Percentiles rank a stretch among this genome's conserved stretches.
These are phyloP conservation scores for Colletotrichum sp. DNA, from an alignment of 2,329 filamentous ascomycete species.

Conservation along the genomic window DNA sequence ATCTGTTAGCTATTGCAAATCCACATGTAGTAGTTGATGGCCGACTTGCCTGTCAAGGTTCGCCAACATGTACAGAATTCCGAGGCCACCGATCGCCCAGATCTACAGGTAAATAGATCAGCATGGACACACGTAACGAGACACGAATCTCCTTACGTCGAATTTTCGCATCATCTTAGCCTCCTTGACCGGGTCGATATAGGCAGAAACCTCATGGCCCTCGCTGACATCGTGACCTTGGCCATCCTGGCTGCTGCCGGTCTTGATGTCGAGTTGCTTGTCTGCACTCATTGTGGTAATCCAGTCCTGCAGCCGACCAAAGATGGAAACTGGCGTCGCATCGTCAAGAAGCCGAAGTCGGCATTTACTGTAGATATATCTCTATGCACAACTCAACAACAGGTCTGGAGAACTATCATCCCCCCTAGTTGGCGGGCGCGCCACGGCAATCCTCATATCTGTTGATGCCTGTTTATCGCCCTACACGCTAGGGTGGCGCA, in stretches of 20 bases:
- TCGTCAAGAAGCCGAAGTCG: background rate
- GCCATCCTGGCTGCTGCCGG: background rate
- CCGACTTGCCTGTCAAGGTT: slow-evolving; percentile 32
- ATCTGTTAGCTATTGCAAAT: background rate
- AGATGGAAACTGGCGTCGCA: background rate
- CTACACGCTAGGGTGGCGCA: background rate
- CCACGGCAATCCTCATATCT: background rate
- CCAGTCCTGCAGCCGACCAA: background rate
- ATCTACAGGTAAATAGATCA: background rate
- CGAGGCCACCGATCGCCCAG: slow-evolving; percentile 22
- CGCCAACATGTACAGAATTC: slow-evolving; percentile 33
- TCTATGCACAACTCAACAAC: background rate
- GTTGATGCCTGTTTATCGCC: background rate
- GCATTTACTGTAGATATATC: background rate
- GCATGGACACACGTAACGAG: background rate
- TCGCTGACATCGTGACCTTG: background rate
- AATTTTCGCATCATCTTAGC: slow-evolving; percentile 29
- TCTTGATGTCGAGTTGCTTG: background rate
- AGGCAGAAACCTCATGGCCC: background rate
- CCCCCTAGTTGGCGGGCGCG: background rate
- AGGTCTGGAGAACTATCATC: background rate
- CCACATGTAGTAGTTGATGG: background rate
- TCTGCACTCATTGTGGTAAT: background rate
- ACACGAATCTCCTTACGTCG: slow-evolving; percentile 20
- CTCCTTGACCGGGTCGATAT: background rate